These are phyloP conservation scores for Vicia faba DNA, from an alignment of 306 rosid genomes.

Conservation along the genomic window DNA sequence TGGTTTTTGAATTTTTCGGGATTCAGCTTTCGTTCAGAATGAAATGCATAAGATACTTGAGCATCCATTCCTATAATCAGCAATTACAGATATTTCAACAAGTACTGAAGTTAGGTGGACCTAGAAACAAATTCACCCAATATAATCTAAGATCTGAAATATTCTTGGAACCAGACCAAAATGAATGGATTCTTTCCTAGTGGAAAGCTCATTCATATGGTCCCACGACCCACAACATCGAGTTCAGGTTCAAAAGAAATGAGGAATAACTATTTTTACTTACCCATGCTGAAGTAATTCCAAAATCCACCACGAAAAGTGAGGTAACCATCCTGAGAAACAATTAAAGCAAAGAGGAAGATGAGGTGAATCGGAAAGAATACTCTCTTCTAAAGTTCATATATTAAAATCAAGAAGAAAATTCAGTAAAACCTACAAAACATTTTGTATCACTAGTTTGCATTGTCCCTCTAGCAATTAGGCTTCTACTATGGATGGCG, in stretches of 20 bases:
- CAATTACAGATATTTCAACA: constrained; percentile 14
- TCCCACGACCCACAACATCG: constrained; percentile 25
- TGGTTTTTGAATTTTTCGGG: constrained; percentile 94
- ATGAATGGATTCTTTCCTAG: constrained; percentile 4
- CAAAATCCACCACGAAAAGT: constrained; percentile 98
- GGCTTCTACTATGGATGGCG: neutral
- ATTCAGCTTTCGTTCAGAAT: constrained; percentile 85
- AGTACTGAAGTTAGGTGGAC: constrained; percentile 12
- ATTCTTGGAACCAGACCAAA: constrained; percentile 24
- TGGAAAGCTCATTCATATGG: constrained; percentile 21
- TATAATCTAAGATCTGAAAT: constrained; percentile 20
- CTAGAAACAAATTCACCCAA: neutral
- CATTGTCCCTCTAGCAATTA: constrained; percentile 12
- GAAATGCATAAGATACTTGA: constrained; percentile 96
- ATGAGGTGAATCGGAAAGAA: constrained; percentile 20
- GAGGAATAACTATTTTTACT: constrained; percentile 51
- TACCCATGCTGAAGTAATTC: constrained; percentile 99
- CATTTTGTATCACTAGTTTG: constrained; percentile 23
- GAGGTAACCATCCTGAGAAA: constrained; percentile 79
- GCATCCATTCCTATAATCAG: constrained; percentile 86
- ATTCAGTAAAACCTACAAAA: constrained; percentile 13
- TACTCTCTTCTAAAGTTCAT: constrained; percentile 9
- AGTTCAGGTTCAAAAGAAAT: constrained; percentile 32
- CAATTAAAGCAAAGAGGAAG: constrained; percentile 32
- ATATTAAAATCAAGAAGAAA: constrained; percentile 19